Evolutionary conservation across 257 asterid genomes (phyloP).

Genomic region (Mentha longifolia): DNA sequence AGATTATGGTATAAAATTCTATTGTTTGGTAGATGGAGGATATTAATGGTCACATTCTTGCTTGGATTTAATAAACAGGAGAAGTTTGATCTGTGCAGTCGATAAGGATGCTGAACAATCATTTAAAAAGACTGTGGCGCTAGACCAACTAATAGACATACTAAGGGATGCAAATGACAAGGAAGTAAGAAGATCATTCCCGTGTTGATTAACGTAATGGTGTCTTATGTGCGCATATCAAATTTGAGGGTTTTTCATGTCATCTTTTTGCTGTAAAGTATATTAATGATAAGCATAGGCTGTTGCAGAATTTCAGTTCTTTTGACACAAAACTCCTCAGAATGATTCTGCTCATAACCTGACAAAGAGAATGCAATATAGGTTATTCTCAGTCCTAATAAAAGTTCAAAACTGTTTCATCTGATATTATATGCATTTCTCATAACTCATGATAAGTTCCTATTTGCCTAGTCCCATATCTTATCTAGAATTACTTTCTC

Average conservation of each 20-base stretch:
- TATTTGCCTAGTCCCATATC: neutral
- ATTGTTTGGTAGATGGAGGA: slow-evolving; percentile 35
- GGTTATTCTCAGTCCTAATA: neutral
- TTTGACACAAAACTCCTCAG: neutral
- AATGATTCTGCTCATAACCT: slow-evolving; percentile 20
- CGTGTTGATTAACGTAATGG: slow-evolving; percentile 8
- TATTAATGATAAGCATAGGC: neutral
- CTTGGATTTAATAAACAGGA: slow-evolving; percentile 78
- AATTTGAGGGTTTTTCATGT: slow-evolving; percentile 18
- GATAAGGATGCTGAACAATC: slow-evolving; percentile 77
- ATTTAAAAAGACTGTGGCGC: slow-evolving; percentile 83
- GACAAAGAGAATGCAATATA: neutral
- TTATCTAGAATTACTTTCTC: slow-evolving; percentile 1
- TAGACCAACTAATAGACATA: slow-evolving; percentile 84
- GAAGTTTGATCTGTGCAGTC: slow-evolving; percentile 73
- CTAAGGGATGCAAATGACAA: slow-evolving; percentile 78
- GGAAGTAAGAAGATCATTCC: slow-evolving; percentile 61
- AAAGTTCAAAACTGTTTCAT: neutral
- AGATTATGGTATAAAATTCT: slow-evolving; percentile 25
- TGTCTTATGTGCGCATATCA: slow-evolving; percentile 20
- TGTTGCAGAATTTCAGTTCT: neutral
- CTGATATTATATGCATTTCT: slow-evolving; percentile 6
- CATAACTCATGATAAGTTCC: neutral
- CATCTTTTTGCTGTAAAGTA: slow-evolving; percentile 6
- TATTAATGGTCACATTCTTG: slow-evolving; percentile 46